These are phyloP conservation scores for Microsporum canis DNA, from an alignment of 2,329 filamentous ascomycete genomes.

Conservation along the genomic window DNA sequence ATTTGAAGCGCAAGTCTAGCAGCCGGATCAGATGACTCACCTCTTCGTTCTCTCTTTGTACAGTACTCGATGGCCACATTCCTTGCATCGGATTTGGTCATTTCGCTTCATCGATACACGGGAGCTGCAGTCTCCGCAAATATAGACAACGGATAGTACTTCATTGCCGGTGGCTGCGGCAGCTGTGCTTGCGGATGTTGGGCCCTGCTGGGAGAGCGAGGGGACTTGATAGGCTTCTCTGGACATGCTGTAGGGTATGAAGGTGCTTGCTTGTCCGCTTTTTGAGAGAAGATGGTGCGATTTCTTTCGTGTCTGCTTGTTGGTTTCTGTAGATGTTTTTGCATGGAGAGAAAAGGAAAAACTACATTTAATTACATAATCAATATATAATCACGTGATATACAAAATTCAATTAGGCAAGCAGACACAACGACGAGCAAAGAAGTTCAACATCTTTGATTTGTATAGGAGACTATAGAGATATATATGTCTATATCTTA, in stretches of 20 bases:
- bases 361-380: too few relatives aligned
- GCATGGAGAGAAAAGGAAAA: too few relatives aligned
- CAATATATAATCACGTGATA: too few relatives aligned
- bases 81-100: slow-evolving; percentile 75
- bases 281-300: neutral
- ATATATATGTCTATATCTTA: too few relatives aligned
- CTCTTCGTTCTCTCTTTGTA: slow-evolving; percentile 98
- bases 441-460: too few relatives aligned
- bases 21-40: slow-evolving; percentile 43
- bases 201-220: slow-evolving; percentile 36
- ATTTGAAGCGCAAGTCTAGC: slow-evolving; percentile 5
- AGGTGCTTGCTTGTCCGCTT: neutral
- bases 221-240: slow-evolving; percentile 72
- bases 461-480: too few relatives aligned
- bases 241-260: slow-evolving; percentile 40
- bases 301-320: neutral
- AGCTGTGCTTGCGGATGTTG: slow-evolving; percentile 34
- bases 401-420: too few relatives aligned
- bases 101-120: slow-evolving; percentile 64
- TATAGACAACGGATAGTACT: slow-evolving; percentile 53
- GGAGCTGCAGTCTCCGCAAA: slow-evolving; percentile 75
- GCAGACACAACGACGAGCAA: too few relatives aligned
- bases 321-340: neutral
- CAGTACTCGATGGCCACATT: slow-evolving; percentile 87
- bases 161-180: slow-evolving; percentile 28